Conservation (phyloP, 1,139 yeast species). For the Saccharomycopsis hybrid region DNA sequence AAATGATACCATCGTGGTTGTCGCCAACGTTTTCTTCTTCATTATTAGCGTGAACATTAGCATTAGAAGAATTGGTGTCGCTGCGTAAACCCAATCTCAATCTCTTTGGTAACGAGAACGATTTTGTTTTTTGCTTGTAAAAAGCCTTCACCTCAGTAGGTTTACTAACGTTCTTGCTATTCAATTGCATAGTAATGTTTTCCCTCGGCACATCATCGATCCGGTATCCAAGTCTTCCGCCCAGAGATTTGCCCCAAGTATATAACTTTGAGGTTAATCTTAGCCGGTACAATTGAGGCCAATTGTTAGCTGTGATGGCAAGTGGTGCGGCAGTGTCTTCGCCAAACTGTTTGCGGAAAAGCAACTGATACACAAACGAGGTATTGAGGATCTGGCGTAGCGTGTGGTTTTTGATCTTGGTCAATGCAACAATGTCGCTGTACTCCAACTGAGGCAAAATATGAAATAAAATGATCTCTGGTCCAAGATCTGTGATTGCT, state of each 20-base stretch:
- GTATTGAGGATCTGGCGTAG: slow-evolving; percentile 30
- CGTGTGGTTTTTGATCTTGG: slow-evolving; percentile 36
- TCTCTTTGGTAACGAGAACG: too few relatives aligned
- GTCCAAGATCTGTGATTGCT: slow-evolving; percentile 39
- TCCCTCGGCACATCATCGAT: slow-evolving; percentile 29
- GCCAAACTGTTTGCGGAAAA: slow-evolving; percentile 47
- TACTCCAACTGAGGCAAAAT: slow-evolving; percentile 37
- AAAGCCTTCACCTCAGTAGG: slow-evolving; percentile 32
- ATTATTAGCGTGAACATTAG: too few relatives aligned
- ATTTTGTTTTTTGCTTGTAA: slow-evolving; percentile 25
- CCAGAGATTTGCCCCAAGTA: slow-evolving; percentile 30
- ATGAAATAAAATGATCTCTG: slow-evolving; percentile 40
- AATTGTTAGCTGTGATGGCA: slow-evolving; percentile 32
- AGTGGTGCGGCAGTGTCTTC: slow-evolving; percentile 24
- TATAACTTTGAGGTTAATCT: slow-evolving; percentile 19
- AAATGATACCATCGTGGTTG: slow-evolving; percentile 31
- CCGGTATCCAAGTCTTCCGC: slow-evolving; percentile 51
- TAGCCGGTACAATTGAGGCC: slow-evolving; percentile 27
- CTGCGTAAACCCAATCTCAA: too few relatives aligned
- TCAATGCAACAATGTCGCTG: slow-evolving; percentile 41
- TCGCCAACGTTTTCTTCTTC: slow-evolving; percentile 17
- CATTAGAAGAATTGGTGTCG: too few relatives aligned
- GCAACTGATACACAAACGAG: slow-evolving; percentile 38
- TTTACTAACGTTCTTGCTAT: slow-evolving; percentile 37
- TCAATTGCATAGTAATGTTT: slow-evolving; percentile 30